phyloP scores from a whole-genome alignment of 495 filamentous ascomycete genomes.

The Aspergillus bridgeri region DNA sequence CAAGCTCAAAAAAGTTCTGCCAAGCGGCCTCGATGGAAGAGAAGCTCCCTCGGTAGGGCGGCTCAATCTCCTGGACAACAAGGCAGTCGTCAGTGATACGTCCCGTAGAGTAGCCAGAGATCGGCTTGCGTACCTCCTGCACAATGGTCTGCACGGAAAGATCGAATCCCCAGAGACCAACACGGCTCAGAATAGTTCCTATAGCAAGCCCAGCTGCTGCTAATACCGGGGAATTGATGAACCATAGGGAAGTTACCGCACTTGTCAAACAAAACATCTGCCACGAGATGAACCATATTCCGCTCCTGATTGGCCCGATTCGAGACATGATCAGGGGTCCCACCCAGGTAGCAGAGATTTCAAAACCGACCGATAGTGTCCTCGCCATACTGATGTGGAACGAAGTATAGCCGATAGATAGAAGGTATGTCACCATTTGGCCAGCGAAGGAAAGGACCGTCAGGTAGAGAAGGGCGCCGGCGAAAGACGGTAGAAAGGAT shows the following conservation, averaged over 20 bases:
- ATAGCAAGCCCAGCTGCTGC: constrained; percentile 44
- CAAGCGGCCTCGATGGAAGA: constrained; percentile 58
- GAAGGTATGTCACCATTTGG: constrained; percentile 59
- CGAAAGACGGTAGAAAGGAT: constrained; percentile 54
- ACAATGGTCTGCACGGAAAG: constrained; percentile 61
- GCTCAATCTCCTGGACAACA: constrained; percentile 43
- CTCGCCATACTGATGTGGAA: constrained; percentile 51
- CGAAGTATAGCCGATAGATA: constrained; percentile 51
- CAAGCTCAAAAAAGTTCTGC: constrained; percentile 65
- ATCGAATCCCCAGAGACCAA: constrained; percentile 69
- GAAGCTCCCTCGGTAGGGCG: constrained; percentile 49
- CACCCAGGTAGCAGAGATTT: constrained; percentile 48
- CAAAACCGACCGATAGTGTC: constrained; percentile 50
- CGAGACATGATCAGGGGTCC: constrained; percentile 48
- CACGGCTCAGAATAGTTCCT: constrained; percentile 54
- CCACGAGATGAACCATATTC: constrained; percentile 63
- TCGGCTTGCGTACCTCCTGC: constrained; percentile 55
- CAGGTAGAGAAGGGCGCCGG: constrained; percentile 55
- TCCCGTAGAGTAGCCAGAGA: neutral
- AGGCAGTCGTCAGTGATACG: constrained; percentile 13
- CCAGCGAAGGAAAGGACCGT: constrained; percentile 57
- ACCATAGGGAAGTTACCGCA: constrained; percentile 40
- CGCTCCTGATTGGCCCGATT: constrained; percentile 55
- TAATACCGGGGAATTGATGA: too few species aligned
- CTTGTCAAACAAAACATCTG: constrained; percentile 51